Percentiles rank a stretch among this genome's conserved stretches.
Evolutionary conservation across 352 stramenopile genomes (phyloP).

Genomic region (Pythium phragmiticola): DNA sequence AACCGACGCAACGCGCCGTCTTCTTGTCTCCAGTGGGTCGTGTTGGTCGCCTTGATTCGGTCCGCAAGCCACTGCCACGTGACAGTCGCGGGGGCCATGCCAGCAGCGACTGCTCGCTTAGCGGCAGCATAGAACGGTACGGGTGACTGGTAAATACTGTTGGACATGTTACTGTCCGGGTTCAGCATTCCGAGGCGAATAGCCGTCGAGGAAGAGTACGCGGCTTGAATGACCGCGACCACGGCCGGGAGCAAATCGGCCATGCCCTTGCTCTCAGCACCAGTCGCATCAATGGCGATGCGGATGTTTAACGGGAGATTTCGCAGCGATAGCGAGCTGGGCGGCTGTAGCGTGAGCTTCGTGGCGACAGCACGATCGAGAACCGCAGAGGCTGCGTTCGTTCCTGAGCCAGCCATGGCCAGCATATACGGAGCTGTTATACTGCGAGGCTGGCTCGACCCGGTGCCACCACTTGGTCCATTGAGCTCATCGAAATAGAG

Average conservation of each 20-base stretch:
- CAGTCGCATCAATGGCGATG: slow-evolving; percentile 40
- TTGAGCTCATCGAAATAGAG: slow-evolving; percentile 33
- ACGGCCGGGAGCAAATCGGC: slow-evolving; percentile 35
- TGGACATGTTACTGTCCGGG: background rate
- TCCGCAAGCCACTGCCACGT: slow-evolving; percentile 12
- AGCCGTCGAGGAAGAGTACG: background rate
- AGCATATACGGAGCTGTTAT: slow-evolving; percentile 28
- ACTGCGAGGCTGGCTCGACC: background rate
- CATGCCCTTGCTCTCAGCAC: background rate
- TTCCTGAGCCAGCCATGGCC: background rate
- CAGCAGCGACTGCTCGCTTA: background rate
- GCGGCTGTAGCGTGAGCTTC: slow-evolving; percentile 33
- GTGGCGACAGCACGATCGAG: slow-evolving; percentile 40
- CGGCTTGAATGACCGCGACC: slow-evolving; percentile 8
- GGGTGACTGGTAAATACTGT: background rate
- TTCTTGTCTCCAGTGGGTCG: slow-evolving; percentile 14
- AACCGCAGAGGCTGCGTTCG: slow-evolving; percentile 20
- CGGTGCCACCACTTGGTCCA: background rate
- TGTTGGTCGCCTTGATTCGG: slow-evolving; percentile 7
- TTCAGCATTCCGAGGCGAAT: slow-evolving; percentile 17
- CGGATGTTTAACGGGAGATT: slow-evolving; percentile 44
- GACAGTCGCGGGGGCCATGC: background rate
- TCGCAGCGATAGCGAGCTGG: slow-evolving; percentile 20
- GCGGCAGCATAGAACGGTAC: slow-evolving; percentile 6
- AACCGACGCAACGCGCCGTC: slow-evolving; percentile 12